phyloP scores from a whole-genome alignment of 2,329 filamentous ascomycete species.

The Clonostachys sp. region DNA sequence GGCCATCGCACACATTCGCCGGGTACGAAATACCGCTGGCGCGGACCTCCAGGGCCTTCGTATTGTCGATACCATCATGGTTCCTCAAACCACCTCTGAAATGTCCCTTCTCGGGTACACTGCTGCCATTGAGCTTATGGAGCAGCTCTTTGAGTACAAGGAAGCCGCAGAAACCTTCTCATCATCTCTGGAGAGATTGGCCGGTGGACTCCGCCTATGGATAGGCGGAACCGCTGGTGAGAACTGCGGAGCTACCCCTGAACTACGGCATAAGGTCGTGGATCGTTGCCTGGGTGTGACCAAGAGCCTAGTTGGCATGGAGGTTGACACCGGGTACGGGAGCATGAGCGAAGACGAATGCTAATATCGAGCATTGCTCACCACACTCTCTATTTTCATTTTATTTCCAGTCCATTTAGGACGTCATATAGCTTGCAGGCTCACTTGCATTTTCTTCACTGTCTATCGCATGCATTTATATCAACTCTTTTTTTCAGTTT shows the following conservation, averaged over 20 bases:
- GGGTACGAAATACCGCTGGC: conserved; percentile 24
- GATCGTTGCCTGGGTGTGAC: conserved; percentile 51
- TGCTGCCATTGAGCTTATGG: conserved; percentile 54
- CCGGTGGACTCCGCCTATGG: conserved; percentile 56
- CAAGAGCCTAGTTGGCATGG: conserved; percentile 54
- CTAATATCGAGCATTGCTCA: background rate
- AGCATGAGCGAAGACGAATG: conserved; percentile 44
- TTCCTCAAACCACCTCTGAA: conserved; percentile 29
- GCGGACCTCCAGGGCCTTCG: conserved; percentile 34
- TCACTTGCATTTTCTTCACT: no score
- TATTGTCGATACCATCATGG: conserved; percentile 44
- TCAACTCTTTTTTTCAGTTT: background rate
- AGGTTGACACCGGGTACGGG: conserved; percentile 54
- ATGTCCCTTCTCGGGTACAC: conserved; percentile 57
- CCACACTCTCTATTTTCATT: no score
- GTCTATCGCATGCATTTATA: background rate
- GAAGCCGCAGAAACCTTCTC: conserved; percentile 41
- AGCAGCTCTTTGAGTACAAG: conserved; percentile 41
- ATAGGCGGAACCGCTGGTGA: conserved; percentile 48
- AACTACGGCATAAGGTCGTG: conserved; percentile 49
- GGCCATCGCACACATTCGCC: conserved; percentile 53
- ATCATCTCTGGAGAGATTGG: conserved; percentile 48
- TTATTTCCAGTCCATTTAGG: no score
- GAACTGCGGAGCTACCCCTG: conserved; percentile 42
- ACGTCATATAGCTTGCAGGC: no score